These are phyloP conservation scores for Exsudoporus frostii DNA, from an alignment of 768 basidiomycete genomes.

Conservation along the genomic window DNA sequence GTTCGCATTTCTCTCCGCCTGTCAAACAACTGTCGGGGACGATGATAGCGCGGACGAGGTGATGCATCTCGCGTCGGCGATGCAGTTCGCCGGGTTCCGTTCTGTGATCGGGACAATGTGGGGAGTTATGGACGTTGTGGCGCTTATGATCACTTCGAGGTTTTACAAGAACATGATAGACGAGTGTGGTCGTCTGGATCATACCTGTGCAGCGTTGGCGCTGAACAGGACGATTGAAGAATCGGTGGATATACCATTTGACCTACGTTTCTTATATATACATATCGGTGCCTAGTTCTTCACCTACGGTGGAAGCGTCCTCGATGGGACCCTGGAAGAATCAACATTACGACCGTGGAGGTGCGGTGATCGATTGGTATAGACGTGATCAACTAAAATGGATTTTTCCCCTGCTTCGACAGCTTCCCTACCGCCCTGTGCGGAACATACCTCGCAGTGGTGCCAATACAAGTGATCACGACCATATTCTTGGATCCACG, in stretches of 20 bases:
- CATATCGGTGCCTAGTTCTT: constrained; percentile 12
- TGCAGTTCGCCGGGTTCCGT: constrained; percentile 1
- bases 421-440: constrained; percentile 81
- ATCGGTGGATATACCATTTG: neutral
- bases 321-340: constrained; percentile 90
- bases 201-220: constrained; percentile 4
- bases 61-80: constrained; percentile 10
- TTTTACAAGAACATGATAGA: constrained; percentile 11
- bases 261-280: constrained; percentile 14
- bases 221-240: constrained; percentile 5
- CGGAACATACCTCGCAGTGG: constrained; percentile 77
- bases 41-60: constrained; percentile 22
- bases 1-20: constrained; percentile 18
- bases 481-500: constrained; percentile 79
- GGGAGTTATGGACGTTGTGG: too few species aligned
- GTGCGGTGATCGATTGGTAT: constrained; percentile 38
- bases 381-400: constrained; percentile 1
- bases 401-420: constrained; percentile 10
- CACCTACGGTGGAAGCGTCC: constrained; percentile 88
- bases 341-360: constrained; percentile 84
- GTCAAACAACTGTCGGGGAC: constrained; percentile 22
- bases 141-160: too few species aligned
- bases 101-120: constrained; percentile 12
- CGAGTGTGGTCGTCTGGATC: constrained; percentile 1
- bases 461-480: constrained; percentile 87